Evolutionary conservation across 2,329 filamentous ascomycete genomes (phyloP), one percentile per base, ranked within the genome.

Genomic region (Penicillium digitatum): DNA sequence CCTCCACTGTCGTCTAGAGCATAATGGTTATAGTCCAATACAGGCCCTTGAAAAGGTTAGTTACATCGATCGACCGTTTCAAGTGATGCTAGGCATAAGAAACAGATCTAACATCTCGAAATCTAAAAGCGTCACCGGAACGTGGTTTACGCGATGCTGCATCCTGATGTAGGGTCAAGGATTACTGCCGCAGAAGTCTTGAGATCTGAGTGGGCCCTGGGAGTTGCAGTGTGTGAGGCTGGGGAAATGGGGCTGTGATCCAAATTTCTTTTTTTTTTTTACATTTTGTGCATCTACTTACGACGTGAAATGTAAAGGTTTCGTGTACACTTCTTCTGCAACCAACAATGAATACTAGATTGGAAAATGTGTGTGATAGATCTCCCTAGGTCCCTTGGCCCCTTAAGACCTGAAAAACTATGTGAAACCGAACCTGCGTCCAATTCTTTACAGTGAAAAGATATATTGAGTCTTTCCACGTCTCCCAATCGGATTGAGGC

Each of bases 131-230:
- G 20, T 14, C 40, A 48, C 24, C 53, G 47, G 20, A 55, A 55
- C 37, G 47, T 51, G 2, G 22, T 55, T 24, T 55, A 55, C 24
- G 53, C 53, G 8, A 51, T 55, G 53, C 32, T 55, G 40, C 53
- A 55, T 51, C 53, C 53, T 2, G 35, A 42, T 16, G 16, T 29
- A 3, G 20, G 26, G 3, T 18, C 37, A 5, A 46, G 53, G 16
- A 51, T 51, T 31, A 55, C 47, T n/a, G 53, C 53, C 8, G 40
- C 16, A n/a, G 53, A 55, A 11, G 10, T 51, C 11, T 42, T 55
- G 6, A 34, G 42, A 20, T 55, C 53, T 20, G 53, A 55, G 35
- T 55, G 53, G 53, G 47, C 34, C 20, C 40, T 51, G n/a, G 34
- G 26, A 2, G 18, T 32, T 42, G 34, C 47, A 14, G 29, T 50